These are phyloP conservation scores for Leccinum longicurvipes DNA, from an alignment of 768 basidiomycete species.

Conservation along the genomic window DNA sequence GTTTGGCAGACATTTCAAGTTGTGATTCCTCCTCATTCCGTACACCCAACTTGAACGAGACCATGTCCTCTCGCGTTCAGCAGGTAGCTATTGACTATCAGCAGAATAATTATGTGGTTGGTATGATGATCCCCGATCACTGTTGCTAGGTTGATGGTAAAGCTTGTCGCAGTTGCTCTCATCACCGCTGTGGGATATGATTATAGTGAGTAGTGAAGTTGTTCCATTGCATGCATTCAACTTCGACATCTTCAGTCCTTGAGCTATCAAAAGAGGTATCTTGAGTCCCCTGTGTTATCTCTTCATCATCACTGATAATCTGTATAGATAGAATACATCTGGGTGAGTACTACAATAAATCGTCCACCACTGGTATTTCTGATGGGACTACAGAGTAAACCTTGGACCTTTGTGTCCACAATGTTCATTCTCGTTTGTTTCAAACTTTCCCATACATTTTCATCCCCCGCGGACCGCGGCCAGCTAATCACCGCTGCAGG, in stretches of 20 bases:
- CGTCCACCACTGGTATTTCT: not conserved
- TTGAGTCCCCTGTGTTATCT: not conserved
- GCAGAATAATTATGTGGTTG: not conserved
- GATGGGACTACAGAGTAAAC: not conserved
- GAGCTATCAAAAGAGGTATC: not conserved
- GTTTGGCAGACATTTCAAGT: not conserved
- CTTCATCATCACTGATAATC: not conserved
- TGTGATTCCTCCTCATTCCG: too few species aligned
- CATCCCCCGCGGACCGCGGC: fast-evolving
- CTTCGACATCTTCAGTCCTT: not conserved
- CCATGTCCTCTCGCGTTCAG: not conserved
- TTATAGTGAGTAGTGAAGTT: not conserved
- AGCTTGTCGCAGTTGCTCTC: not conserved
- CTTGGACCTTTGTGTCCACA: not conserved
- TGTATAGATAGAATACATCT: not conserved
- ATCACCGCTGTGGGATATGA: not conserved
- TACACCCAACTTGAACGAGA: not conserved
- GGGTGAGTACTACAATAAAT: not conserved
- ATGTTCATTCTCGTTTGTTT: not conserved
- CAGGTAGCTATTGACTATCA: not conserved
- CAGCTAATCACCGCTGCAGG: not conserved
- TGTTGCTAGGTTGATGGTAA: not conserved
- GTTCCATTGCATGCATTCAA: not conserved
- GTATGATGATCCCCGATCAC: not conserved
- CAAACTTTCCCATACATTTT: too few species aligned